Conservation (phyloP, 192 early-diverging fungal species). For the Coemansia sp. region DNA sequence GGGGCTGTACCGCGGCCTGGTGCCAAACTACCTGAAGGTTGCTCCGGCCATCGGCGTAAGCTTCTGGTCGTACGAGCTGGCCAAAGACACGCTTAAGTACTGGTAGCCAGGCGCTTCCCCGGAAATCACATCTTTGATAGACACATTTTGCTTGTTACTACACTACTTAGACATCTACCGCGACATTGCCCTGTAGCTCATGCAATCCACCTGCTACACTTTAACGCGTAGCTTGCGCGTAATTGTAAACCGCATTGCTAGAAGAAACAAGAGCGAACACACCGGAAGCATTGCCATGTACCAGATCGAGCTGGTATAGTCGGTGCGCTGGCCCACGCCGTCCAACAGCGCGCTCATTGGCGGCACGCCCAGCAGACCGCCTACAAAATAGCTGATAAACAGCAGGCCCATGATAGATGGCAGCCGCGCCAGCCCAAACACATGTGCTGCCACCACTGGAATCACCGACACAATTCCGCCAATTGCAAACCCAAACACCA, state of each 20-base stretch:
- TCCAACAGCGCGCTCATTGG: conserved; percentile 51
- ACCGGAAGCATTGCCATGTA: conserved; percentile 49
- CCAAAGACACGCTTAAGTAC: conserved; percentile 64
- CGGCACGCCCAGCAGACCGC: conserved; percentile 47
- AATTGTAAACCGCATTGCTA: conserved; percentile 36
- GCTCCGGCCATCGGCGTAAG: conserved; percentile 82
- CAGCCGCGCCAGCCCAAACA: conserved; percentile 47
- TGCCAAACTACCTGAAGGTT: conserved; percentile 84
- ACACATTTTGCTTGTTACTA: conserved; percentile 7
- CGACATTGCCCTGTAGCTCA: background rate
- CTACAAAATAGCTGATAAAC: conserved; percentile 45
- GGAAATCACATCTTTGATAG: conserved; percentile 2
- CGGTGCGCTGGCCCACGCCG: conserved; percentile 45
- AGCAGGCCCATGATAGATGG: conserved; percentile 49
- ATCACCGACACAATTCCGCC: conserved; percentile 50
- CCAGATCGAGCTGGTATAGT: conserved; percentile 47
- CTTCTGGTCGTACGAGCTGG: conserved; percentile 79
- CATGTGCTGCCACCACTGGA: conserved; percentile 45
- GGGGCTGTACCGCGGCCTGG: conserved; percentile 73
- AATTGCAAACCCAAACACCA: conserved; percentile 49
- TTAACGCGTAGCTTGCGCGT: conserved; percentile 19
- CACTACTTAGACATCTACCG: background rate
- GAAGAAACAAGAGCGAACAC: conserved; percentile 36
- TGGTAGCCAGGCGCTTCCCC: conserved; percentile 25
- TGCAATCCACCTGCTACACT: conserved; percentile 8